phyloP scores from a whole-genome alignment of 192 early-diverging fungal species.

The Linnemannia elongata region DNA sequence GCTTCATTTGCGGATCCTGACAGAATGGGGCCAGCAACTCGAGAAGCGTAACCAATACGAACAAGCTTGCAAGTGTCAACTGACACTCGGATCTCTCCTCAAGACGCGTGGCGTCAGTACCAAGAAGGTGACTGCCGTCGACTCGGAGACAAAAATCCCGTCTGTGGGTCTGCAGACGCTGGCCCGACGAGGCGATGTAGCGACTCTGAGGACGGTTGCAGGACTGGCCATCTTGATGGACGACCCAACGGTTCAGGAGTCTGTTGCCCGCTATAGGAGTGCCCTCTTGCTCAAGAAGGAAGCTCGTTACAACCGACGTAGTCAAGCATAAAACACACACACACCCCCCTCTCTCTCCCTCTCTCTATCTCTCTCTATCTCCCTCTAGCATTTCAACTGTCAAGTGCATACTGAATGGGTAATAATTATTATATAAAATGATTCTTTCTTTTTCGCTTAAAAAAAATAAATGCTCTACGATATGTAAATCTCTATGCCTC shows the following conservation, averaged over 20 bases:
- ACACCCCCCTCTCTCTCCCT: too few relatives aligned
- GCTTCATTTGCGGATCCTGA: constrained; percentile 33
- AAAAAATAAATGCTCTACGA: neutral
- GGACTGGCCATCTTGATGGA: constrained; percentile 44
- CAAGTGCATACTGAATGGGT: neutral
- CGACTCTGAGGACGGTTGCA: constrained; percentile 37
- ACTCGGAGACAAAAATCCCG: neutral
- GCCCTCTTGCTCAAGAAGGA: constrained; percentile 5
- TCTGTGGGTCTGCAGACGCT: constrained; percentile 43
- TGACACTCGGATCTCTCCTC: constrained; percentile 25
- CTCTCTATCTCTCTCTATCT: too few relatives aligned
- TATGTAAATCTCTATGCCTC: constrained; percentile 10
- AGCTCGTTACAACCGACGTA: constrained; percentile 10
- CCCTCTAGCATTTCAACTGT: too few relatives aligned
- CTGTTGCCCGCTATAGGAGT: constrained; percentile 14
- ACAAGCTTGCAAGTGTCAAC: constrained; percentile 51
- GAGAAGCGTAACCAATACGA: constrained; percentile 26
- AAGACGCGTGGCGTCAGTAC: neutral
- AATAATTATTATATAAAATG: neutral
- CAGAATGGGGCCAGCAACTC: constrained; percentile 46
- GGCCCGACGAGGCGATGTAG: constrained; percentile 31
- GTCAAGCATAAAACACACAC: neutral
- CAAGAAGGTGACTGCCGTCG: neutral
- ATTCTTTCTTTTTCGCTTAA: neutral
- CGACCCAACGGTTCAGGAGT: constrained; percentile 27